Evolutionary conservation across 352 stramenopile genomes (phyloP).

Genomic region (Phytophthora pseudosyringae): DNA sequence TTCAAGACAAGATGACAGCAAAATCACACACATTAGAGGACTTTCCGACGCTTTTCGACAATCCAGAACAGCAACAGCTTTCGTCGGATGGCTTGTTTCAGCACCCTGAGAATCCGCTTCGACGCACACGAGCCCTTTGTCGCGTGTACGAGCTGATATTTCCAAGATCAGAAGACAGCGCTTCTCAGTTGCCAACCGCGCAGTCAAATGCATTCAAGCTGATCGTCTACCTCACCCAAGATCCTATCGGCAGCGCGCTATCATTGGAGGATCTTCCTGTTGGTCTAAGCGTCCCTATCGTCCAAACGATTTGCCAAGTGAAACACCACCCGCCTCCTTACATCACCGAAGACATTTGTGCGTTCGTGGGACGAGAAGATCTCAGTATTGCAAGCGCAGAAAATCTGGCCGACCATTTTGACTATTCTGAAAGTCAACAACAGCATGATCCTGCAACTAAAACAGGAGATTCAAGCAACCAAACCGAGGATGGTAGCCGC

Average conservation of each 20-base stretch:
- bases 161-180: slow-evolving; percentile 9
- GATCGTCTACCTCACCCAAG: slow-evolving; percentile 60
- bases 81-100: slow-evolving; percentile 1
- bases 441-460: slow-evolving; percentile 22
- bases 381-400: slow-evolving; percentile 43
- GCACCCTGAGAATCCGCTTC: slow-evolving; percentile 26
- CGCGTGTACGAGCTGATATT: slow-evolving; percentile 52
- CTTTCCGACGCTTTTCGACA: slow-evolving; percentile 42
- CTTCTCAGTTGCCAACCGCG: slow-evolving; percentile 1
- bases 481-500: slow-evolving; percentile 18
- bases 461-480: not conserved
- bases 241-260: slow-evolving; percentile 42
- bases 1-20: slow-evolving; percentile 42
- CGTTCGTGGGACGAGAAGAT: slow-evolving; percentile 69
- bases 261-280: slow-evolving; percentile 64
- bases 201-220: slow-evolving; percentile 42
- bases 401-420: slow-evolving; percentile 10
- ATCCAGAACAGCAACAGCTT: slow-evolving; percentile 6
- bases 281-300: slow-evolving; percentile 63
- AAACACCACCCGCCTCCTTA: slow-evolving; percentile 65
- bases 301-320: slow-evolving; percentile 61
- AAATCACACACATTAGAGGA: not conserved
- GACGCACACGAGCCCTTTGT: slow-evolving; percentile 46
- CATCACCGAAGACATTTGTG: slow-evolving; percentile 60
- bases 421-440: slow-evolving; percentile 20